Evolutionary conservation across 2,329 filamentous ascomycete genomes (phyloP), one percentile per base, ranked within the genome.

Genomic region (Zymoseptoria brevis): DNA sequence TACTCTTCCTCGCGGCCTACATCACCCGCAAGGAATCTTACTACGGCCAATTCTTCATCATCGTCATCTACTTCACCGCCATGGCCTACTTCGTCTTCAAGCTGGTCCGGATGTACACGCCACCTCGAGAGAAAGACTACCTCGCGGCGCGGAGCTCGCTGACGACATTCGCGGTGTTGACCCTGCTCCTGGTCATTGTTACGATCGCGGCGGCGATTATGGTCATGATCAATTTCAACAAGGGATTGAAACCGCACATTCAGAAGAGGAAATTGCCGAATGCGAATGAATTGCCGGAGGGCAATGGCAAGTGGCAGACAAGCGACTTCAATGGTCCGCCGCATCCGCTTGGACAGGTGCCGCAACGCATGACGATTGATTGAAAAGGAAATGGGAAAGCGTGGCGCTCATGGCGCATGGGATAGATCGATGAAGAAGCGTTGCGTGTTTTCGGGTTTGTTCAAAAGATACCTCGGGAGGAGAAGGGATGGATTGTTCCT

Each of bases 71-170:
- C 76, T 86, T 96, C 65, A 90, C 88, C 63, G 93, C 87, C 48
- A 83, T 97, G 65, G 90, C 87, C 59, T 99, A 97, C 79, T 99
- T 99, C 80, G 83, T 96, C 72, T 99, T 96, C 84, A 99, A 99
- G 81, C 85, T 99, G 57, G 88, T 94, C 60, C 89, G 94, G 72
- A 99, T 99, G 85, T 99, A 96, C 75, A 83, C 9, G 83, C 84
- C 66, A 73, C 72, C 55, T 19, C 59, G 41, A 56, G 55, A n/a
- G 49, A 48, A 56, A 21, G 80, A 84, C 64, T 99, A 97, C 77
- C 73, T 80, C 55, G 87, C 93, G 4, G 93, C 94, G 45, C 84
- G 87, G 62, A 88, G 88, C 70, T 93, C 89, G 16, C 80, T 99
- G 70, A 96, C 93, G 4, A 90, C 91, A 60, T 99, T 99, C 71